Conservation (phyloP, 495 filamentous ascomycete genomes). For the Podospora fimiseda region DNA sequence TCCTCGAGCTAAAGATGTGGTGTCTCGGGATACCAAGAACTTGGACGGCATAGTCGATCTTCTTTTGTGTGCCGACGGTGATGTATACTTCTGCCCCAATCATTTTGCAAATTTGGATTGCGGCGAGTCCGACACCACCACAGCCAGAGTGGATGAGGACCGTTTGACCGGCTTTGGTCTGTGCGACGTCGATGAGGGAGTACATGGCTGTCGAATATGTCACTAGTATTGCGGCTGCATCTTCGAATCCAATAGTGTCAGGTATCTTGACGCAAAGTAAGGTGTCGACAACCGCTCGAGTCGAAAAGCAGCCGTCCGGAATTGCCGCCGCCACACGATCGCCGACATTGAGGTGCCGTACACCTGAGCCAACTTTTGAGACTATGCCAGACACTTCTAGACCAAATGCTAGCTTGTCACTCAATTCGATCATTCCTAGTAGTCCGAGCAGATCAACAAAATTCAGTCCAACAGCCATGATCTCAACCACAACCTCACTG, state of each 20-base stretch:
- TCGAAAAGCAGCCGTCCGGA: neutral
- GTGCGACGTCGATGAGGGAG: constrained; percentile 31
- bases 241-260: constrained; percentile 20
- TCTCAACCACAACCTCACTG: neutral
- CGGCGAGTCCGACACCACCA: constrained; percentile 52
- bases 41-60: constrained; percentile 37
- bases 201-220: constrained; percentile 31
- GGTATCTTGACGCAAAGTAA: neutral
- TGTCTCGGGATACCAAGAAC: constrained; percentile 40
- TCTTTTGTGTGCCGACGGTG: constrained; percentile 42
- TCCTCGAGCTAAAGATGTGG: constrained; percentile 45
- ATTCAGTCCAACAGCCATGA: neutral
- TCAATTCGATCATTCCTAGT: too few relatives aligned
- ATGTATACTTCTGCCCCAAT: constrained; percentile 49
- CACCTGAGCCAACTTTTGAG: neutral
- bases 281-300: too few relatives aligned
- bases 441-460: too few relatives aligned
- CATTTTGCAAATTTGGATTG: constrained; percentile 45
- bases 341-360: neutral
- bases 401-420: too few relatives aligned
- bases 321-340: neutral
- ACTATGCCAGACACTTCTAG: neutral
- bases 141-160: constrained; percentile 53
- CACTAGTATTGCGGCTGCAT: constrained; percentile 24
- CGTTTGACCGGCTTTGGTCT: constrained; percentile 39